Base-by-base conservation (phyloP, 805 yeast genomes). In the Teunomyces panamensis region DNA sequence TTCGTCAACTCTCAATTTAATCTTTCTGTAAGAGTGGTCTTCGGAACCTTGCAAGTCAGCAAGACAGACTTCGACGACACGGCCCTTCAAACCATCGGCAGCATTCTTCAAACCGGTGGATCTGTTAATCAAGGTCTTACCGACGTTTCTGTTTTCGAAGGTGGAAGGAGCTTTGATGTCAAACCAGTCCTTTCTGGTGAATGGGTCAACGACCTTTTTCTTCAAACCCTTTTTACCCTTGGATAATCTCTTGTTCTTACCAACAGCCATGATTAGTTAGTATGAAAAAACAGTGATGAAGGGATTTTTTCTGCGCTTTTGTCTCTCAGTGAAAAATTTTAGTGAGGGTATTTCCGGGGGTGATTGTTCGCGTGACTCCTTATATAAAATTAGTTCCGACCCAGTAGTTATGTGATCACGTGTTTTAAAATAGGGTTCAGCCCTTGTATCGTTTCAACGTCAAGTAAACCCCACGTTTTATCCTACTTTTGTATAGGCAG, bases 151-250 rank as follows among this genome's bases (percentile, higher is more conserved):
- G 87, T 89, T 89, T 79, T 91, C 97, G 70, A 91, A 92, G 67
- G 97, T 90, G 68, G 97, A 85, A 71, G 98, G 98, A 62, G 98
- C 98, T 83, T 91, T 90, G 80, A 91, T 89, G 77, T 88, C 96
- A 77, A 81, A 91, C 98, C 98, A 92, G 69, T 91, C 98, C 81
- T 92, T 92, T 79, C 91, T 90, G 85, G 96, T 83, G 94, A 92
- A 92, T 73, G 98, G 98, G 84, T 92, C 99, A 64, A 90, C 96
- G 73, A 88, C 94, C 86, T 86, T 92, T 96, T 92, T 94, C 96
- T 92, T 92, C 77, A 89, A 80, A 72, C 98, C 97, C 80, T 92
- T 92, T 89, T 87, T 86, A 72, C 94, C 92, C 74, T 80, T 79
- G 74, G 85, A 81, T 68, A 87, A 82, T 82, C 92, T 87, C 85